phyloP scores from a whole-genome alignment of 768 basidiomycete species.

The Pholiota conissans region DNA sequence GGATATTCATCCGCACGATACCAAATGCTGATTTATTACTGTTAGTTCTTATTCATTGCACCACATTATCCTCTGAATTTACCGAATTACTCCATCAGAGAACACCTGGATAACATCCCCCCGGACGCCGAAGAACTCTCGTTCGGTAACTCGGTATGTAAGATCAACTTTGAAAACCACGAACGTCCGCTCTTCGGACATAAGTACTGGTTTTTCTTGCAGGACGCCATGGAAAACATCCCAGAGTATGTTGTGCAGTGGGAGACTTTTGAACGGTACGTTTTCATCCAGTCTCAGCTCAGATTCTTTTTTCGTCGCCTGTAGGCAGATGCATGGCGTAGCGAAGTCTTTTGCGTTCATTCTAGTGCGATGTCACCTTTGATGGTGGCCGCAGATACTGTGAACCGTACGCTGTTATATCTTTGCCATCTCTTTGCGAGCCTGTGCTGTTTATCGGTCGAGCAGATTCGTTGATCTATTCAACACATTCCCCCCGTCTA shows the following conservation, averaged over 20 bases:
- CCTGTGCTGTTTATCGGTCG: neutral
- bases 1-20: slow-evolving; percentile 95
- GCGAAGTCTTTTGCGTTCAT: neutral
- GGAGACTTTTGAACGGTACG: slow-evolving; percentile 89
- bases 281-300: slow-evolving; percentile 25
- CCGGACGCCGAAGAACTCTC: slow-evolving; percentile 64
- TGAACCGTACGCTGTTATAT: neutral
- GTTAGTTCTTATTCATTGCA: slow-evolving; percentile 45
- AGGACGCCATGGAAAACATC: slow-evolving; percentile 95
- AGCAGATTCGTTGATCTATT: neutral
- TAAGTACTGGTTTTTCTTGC: slow-evolving; percentile 90
- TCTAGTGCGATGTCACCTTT: neutral
- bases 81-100: slow-evolving; percentile 39
- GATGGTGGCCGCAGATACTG: neutral
- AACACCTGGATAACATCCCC: slow-evolving; percentile 70
- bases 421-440: neutral
- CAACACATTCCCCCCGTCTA: no score
- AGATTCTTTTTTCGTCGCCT: neutral
- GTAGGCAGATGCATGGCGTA: neutral
- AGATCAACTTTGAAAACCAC: slow-evolving; percentile 80
- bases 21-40: slow-evolving; percentile 85
- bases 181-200: slow-evolving; percentile 77
- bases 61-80: slow-evolving; percentile 7
- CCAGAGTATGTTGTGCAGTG: slow-evolving; percentile 98
- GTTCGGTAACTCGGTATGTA: slow-evolving; percentile 92